Evolutionary conservation across 495 filamentous ascomycete genomes (phyloP).

Genomic region (Trichoderma gamsii): DNA sequence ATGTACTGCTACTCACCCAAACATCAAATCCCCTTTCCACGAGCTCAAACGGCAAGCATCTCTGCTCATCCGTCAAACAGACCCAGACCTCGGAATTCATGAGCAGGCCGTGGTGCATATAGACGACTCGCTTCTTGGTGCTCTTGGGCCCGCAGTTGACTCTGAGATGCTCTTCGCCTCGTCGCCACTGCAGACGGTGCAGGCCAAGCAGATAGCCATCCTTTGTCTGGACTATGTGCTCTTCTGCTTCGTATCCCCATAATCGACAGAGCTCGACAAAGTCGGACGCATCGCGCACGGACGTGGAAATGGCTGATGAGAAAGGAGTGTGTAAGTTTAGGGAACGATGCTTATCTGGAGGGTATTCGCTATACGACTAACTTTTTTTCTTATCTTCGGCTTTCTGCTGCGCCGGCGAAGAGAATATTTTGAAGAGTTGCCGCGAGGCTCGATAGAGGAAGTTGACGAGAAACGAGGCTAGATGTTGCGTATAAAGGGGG

Average conservation of each 20-base stretch:
- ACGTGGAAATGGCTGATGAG: constrained; percentile 41
- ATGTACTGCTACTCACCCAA: constrained; percentile 56
- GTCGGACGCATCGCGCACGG: constrained; percentile 66
- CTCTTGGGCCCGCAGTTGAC: constrained; percentile 69
- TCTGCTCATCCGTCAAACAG: constrained; percentile 77
- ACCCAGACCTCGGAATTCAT: constrained; percentile 99
- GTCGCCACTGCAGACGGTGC: constrained; percentile 76
- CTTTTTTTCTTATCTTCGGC: constrained; percentile 53
- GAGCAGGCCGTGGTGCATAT: constrained; percentile 90
- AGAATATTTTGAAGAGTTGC: constrained; percentile 72
- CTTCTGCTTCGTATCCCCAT: constrained; percentile 86
- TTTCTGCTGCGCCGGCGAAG: constrained; percentile 59
- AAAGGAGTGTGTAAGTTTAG: constrained; percentile 16
- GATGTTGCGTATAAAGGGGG: background rate
- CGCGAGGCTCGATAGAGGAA: constrained; percentile 81
- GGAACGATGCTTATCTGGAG: constrained; percentile 17
- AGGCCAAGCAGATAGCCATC: constrained; percentile 92
- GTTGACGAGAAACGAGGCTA: constrained; percentile 69
- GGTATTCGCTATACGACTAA: constrained; percentile 21
- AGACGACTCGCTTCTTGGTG: constrained; percentile 77
- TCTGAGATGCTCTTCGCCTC: constrained; percentile 65
- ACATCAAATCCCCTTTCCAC: constrained; percentile 94
- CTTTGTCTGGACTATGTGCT: constrained; percentile 88
- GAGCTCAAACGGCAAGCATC: constrained; percentile 79
- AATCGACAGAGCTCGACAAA: constrained; percentile 87